Percentiles rank a stretch among this genome's conserved stretches.
These are phyloP conservation scores for Fomitopsis pulvina DNA, from an alignment of 768 basidiomycete species.

Conservation along the genomic window DNA sequence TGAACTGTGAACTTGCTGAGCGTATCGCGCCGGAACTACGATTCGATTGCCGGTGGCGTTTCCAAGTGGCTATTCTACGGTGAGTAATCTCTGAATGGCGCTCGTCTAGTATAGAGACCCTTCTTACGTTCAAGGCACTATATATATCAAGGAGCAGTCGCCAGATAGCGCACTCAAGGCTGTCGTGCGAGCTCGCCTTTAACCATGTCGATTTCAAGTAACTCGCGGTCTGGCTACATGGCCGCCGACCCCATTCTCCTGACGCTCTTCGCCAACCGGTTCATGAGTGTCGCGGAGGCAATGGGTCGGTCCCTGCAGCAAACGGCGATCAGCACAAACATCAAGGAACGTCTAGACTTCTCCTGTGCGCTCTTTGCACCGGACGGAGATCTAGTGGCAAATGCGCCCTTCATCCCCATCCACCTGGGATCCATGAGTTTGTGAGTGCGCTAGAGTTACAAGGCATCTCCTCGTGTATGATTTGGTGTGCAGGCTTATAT, in stretches of 20 bases:
- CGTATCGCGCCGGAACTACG: no score
- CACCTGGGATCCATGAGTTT: constrained; percentile 89
- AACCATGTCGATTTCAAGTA: constrained; percentile 6
- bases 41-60: no score
- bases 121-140: neutral
- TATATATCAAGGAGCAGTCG: neutral
- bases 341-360: constrained; percentile 93
- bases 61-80: no score
- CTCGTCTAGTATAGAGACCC: no score
- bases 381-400: constrained; percentile 92
- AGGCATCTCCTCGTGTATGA: no score
- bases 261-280: constrained; percentile 90
- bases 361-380: constrained; percentile 93
- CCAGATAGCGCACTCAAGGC: neutral
- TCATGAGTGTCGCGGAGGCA: constrained; percentile 96
- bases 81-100: no score
- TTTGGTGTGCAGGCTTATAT: no score
- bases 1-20: no score
- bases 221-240: constrained; percentile 14
- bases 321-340: constrained; percentile 90
- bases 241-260: constrained; percentile 81
- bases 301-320: constrained; percentile 91
- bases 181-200: neutral
- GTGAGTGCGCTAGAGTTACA: constrained; percentile 51
- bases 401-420: constrained; percentile 88